Evolutionary conservation across 805 yeast species (phyloP).

Genomic region (Cyberlindnera euphorbiiphila): DNA sequence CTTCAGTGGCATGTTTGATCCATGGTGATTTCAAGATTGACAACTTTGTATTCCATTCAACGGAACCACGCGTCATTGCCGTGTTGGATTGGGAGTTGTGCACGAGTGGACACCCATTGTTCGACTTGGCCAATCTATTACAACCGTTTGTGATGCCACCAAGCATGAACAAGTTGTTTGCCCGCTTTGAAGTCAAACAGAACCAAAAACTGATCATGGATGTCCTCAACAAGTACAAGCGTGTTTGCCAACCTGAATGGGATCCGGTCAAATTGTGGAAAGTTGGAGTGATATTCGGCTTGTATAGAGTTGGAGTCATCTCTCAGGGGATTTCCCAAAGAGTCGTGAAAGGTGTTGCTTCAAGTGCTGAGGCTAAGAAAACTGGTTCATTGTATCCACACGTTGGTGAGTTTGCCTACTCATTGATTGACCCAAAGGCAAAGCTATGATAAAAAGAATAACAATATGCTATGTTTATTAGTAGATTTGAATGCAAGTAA

Average conservation of each 20-base stretch:
- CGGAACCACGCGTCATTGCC: slow-evolving; percentile 45
- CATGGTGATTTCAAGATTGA: slow-evolving; percentile 68
- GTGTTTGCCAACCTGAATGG: slow-evolving; percentile 17
- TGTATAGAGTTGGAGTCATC: slow-evolving; percentile 52
- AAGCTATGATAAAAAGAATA: slow-evolving; percentile 2
- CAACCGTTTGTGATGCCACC: slow-evolving; percentile 50
- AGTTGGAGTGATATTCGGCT: slow-evolving; percentile 52
- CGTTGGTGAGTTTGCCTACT: slow-evolving; percentile 29
- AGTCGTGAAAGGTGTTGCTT: slow-evolving; percentile 47
- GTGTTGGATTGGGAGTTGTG: slow-evolving; percentile 66
- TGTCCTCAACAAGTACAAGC: slow-evolving; percentile 21
- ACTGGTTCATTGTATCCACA: slow-evolving; percentile 33
- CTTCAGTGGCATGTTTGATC: slow-evolving; percentile 41
- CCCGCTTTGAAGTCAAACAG: slow-evolving; percentile 20
- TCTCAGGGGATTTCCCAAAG: slow-evolving; percentile 62
- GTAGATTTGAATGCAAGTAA: too few relatives aligned
- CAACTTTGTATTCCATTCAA: slow-evolving; percentile 58
- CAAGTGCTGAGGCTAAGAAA: slow-evolving; percentile 45
- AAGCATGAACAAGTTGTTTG: slow-evolving; percentile 32
- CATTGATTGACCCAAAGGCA: slow-evolving; percentile 5
- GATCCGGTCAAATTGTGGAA: slow-evolving; percentile 38
- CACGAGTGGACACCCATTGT: slow-evolving; percentile 61
- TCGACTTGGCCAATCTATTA: slow-evolving; percentile 55
- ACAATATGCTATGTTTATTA: background rate
- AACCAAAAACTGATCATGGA: slow-evolving; percentile 13